Base-by-base conservation (phyloP, 352 stramenopile species). In the Thalassiosira allenii region DNA sequence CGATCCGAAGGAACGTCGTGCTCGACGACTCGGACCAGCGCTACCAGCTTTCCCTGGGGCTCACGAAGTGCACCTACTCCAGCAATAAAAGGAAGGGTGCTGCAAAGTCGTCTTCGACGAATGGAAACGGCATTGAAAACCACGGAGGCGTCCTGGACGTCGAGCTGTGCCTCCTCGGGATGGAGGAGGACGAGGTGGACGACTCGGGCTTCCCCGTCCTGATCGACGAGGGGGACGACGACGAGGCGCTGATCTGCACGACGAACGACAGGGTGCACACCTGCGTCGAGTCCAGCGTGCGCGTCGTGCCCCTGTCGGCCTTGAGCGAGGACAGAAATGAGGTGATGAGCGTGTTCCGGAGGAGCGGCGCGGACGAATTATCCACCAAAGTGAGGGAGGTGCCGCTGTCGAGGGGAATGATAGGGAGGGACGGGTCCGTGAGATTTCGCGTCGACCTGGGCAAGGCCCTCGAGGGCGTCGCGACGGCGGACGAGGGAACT, bases 131-230 rank as follows among this genome's bases (percentile, higher is more conserved):
- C 53, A n/a, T n/a, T n/a, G n/a, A n/a, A n/a, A n/a, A n/a, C 1
- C 33, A 56, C 22, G 22, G 33, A 23, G 40, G 68, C 12, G 37
- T 81, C 22, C n/a, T 87, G 14, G 67, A 87, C 66, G 72, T 84
- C 25, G 75, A 76, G 58, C 51, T 87, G 0, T 87, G 80, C 34
- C 57, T 87, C 0, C 63, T 87, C 17, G 5, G 61, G 2, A 84
- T 87, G 75, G 83, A 92, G 65, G 86, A 92, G 75, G 86, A 92
- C 64, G 86, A 92, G 44, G 82, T 81, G 23, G 72, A 68, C 8
- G 84, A 87, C 69, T 69, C 47, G 40, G 86, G 80, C 9, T 92
- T 92, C 66, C 86, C 86, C 0, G 59, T 32, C 17, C 65, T 80
- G 11, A 22, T 89, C n/a, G 59, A 27, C 22, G 70, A 88, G 22